These are phyloP conservation scores for Taiwanofungus camphoratus DNA, from an alignment of 1,284 basidiomycete species.

Conservation along the genomic window DNA sequence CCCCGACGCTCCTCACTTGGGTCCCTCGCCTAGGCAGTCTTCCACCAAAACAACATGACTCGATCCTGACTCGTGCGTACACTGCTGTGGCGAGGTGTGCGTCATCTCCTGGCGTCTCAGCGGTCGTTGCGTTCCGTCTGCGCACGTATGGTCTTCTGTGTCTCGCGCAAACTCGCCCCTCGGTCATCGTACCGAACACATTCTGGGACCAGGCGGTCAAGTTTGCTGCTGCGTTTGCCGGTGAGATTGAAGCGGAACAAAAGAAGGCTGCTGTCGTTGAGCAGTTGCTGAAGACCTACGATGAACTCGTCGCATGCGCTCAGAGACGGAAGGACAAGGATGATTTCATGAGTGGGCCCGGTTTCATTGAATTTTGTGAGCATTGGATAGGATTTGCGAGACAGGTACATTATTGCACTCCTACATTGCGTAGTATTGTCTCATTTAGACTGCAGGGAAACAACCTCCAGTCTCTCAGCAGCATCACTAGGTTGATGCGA, in stretches of 20 bases:
- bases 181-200: slow-evolving; percentile 30
- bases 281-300: slow-evolving; percentile 37
- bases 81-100: slow-evolving; percentile 44
- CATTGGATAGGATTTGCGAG: slow-evolving; percentile 34
- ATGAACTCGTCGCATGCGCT: slow-evolving; percentile 32
- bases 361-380: slow-evolving; percentile 60
- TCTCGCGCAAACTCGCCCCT: slow-evolving; percentile 26
- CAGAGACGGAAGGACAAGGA: slow-evolving; percentile 31
- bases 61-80: slow-evolving; percentile 53
- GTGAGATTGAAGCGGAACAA: slow-evolving; percentile 18
- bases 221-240: slow-evolving; percentile 41
- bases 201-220: slow-evolving; percentile 67
- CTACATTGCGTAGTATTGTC: not conserved
- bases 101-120: slow-evolving; percentile 15
- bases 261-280: slow-evolving; percentile 30
- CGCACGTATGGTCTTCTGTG: slow-evolving; percentile 28
- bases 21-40: slow-evolving; percentile 36
- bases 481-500: slow-evolving; percentile 40
- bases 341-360: slow-evolving; percentile 40
- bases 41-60: slow-evolving; percentile 49
- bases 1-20: slow-evolving; percentile 51
- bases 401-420: slow-evolving; percentile 18
- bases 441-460: too few relatives aligned
- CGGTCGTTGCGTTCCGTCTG: slow-evolving; percentile 36
- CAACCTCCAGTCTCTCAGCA: too few relatives aligned